Conservation (phyloP, 2,329 filamentous ascomycete species). For the Scleromitrula shiraiana region DNA sequence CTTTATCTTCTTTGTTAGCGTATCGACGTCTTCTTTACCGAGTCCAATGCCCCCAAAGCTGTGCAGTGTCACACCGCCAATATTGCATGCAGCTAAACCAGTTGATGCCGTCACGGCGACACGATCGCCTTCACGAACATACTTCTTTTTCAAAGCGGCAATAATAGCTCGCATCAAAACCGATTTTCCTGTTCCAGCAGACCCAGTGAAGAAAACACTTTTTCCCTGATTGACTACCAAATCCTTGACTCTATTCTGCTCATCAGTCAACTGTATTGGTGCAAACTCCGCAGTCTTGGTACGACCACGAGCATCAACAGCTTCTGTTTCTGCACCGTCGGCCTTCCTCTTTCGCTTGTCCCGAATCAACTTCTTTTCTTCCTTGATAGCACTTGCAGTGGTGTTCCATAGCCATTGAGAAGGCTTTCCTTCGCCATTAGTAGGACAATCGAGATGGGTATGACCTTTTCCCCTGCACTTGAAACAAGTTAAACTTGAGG, state of each 20-base stretch:
- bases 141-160: conserved; percentile 67
- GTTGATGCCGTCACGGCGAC: conserved; percentile 94
- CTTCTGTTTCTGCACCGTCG: conserved; percentile 37
- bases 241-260: conserved; percentile 77
- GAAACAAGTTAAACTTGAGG: conserved; percentile 15
- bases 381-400: conserved; percentile 65
- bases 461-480: conserved; percentile 19
- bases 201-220: conserved; percentile 97
- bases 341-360: conserved; percentile 46
- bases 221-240: conserved; percentile 72
- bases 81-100: conserved; percentile 90
- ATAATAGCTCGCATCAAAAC: conserved; percentile 93
- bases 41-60: conserved; percentile 94
- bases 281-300: conserved; percentile 32
- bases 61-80: conserved; percentile 90
- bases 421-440: conserved; percentile 12
- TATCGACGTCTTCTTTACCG: conserved; percentile 76
- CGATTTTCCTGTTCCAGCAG: conserved; percentile 93
- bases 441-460: conserved; percentile 15
- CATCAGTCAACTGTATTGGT: conserved; percentile 56
- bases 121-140: conserved; percentile 66
- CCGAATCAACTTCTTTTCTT: conserved; percentile 69
- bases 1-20: conserved; percentile 84
- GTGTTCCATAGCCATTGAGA: conserved; percentile 54
- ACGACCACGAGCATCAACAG: conserved; percentile 35